phyloP scores from a whole-genome alignment of 495 filamentous ascomycete species.

The Neurospora sp. region DNA sequence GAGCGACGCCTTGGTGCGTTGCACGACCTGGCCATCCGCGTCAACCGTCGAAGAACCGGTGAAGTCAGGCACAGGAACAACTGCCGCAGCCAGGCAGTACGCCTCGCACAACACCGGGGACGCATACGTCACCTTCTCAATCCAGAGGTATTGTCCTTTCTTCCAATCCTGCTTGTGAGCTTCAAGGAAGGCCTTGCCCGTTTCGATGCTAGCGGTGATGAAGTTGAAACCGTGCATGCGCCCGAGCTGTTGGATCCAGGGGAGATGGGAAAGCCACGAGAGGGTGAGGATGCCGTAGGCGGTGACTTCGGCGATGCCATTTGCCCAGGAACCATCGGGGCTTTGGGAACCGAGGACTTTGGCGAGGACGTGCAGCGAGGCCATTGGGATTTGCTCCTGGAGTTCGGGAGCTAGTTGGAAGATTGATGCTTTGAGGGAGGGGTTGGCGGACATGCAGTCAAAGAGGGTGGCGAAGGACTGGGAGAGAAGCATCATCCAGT shows the following conservation, averaged over 20 bases:
- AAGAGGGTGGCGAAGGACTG: neutral
- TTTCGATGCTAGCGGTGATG: neutral
- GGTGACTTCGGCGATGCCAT: neutral
- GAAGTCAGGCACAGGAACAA: neutral
- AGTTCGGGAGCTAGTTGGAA: neutral
- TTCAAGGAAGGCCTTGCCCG: neutral
- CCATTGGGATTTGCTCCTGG: neutral
- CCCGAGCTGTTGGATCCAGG: neutral
- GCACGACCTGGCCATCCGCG: neutral
- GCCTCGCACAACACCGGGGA: neutral
- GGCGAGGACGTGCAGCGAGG: neutral
- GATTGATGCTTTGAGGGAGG: neutral
- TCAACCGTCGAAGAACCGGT: neutral
- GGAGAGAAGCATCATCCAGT: neutral
- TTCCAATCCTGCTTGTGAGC: neutral
- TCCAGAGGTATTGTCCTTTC: neutral
- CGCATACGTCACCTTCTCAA: neutral
- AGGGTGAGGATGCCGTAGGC: neutral
- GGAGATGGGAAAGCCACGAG: neutral
- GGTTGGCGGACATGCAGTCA: neutral
- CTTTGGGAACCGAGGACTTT: neutral
- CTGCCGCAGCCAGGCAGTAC: neutral
- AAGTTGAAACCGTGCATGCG: neutral
- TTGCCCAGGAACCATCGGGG: neutral
- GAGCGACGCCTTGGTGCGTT: neutral